These are phyloP conservation scores for Citrullus amarus DNA, from an alignment of 306 rosid species.

Conservation along the genomic window DNA sequence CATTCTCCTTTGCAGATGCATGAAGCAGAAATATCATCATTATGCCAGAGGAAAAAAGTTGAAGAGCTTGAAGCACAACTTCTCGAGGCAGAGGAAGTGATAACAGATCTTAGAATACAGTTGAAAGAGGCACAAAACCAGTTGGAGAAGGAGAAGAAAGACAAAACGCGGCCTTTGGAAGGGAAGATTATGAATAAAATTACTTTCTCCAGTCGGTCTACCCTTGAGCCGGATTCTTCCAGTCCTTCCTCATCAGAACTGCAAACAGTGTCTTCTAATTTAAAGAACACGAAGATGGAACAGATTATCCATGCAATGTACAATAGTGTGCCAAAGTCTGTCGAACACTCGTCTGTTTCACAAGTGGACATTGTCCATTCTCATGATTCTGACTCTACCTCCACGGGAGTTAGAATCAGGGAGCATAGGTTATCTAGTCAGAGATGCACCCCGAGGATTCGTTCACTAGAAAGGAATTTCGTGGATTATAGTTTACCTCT, in stretches of 20 bases:
- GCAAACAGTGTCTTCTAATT: conserved; percentile 22
- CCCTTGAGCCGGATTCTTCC: neutral
- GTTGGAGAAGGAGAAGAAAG: conserved; percentile 36
- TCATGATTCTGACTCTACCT: conserved; percentile 46
- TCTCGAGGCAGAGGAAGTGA: conserved; percentile 61
- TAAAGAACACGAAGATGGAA: conserved; percentile 11
- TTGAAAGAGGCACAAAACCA: conserved; percentile 27
- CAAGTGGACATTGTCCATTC: conserved; percentile 19
- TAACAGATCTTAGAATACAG: conserved; percentile 58
- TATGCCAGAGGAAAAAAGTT: conserved; percentile 32
- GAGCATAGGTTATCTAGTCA: conserved; percentile 56
- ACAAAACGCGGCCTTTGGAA: conserved; percentile 18
- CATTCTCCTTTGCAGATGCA: conserved; percentile 29
- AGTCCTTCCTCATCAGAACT: conserved; percentile 7
- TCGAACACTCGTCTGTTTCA: conserved; percentile 19
- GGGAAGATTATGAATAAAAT: conserved; percentile 15
- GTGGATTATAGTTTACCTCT: conserved; percentile 30
- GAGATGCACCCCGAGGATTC: conserved; percentile 78
- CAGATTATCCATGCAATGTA: neutral
- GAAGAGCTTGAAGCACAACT: conserved; percentile 68
- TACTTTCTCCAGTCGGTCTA: neutral
- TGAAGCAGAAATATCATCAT: conserved; percentile 40
- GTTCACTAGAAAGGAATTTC: conserved; percentile 54
- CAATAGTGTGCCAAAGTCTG: neutral
- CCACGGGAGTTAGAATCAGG: conserved; percentile 63